Base-by-base conservation (phyloP, 352 stramenopile genomes). In the Phytopythium aichiense region DNA sequence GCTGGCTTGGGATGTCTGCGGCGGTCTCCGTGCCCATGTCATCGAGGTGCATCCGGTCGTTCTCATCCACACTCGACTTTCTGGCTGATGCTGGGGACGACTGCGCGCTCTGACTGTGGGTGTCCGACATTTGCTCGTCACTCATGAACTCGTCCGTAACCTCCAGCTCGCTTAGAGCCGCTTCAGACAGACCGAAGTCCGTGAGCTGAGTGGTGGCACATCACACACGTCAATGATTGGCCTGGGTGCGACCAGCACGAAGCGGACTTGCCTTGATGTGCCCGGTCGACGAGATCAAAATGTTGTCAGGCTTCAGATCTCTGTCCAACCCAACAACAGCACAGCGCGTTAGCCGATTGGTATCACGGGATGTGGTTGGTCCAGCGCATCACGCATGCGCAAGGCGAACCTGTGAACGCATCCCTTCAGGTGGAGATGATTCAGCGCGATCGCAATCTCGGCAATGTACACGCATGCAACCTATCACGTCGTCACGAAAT, bases 251-350 rank as follows among this genome's bases (percentile, higher is more conserved):
- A 30, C 46, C 46, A 25, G 30, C n/a, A 51, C 48, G 8, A 25
- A 25, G 9, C 7, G 15, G 15, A 56, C 62, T 45, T 63, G 88
- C 86, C 74, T 96, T 96, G 64, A 96, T 93, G 60, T 96, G 87
- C 12, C 87, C 87, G 37, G 72, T 91, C 25, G 81, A 92, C 20
- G 82, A 94, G 57, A 97, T 92, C 31, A 97, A 66, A 61, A 97
- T 92, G 59, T 97, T 97, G 63, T 97, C 89, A 33, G 89, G 89
- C 52, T 97, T 97, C 18, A 97, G 67, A 69, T 97, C 89, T 60
- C 88, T 93, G 55, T 8, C 15, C 16, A 57, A 51, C 51, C n/a
- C 48, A 30, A 59, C 31, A 48, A 49, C 12, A 22, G 16, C 57
- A 49, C 12, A 22, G 16, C 57, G 18, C n/a, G 25, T 28, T 33